A percentile compares a stretch with the other conserved stretches of the same genome.
phyloP scores from a whole-genome alignment of 2,329 filamentous ascomycete species.

The Penicillium sp. region DNA sequence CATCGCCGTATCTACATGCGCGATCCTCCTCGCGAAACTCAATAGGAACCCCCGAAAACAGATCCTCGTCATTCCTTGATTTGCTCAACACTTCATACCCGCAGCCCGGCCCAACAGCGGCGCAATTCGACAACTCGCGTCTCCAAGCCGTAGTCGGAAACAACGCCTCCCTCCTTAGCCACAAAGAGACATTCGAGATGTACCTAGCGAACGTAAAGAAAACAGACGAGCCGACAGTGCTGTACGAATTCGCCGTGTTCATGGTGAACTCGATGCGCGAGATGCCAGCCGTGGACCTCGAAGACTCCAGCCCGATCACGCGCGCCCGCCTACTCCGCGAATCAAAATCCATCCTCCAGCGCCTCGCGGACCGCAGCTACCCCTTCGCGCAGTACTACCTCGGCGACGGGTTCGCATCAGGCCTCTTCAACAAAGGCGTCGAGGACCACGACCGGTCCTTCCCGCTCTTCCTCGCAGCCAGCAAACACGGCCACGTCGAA shows the following conservation, averaged over 20 bases:
- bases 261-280: conserved; percentile 87
- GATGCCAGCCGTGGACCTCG: conserved; percentile 55
- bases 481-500: conserved; percentile 96
- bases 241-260: conserved; percentile 96
- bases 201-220: conserved; percentile 97
- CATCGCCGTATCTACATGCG: conserved; percentile 47
- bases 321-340: conserved; percentile 72
- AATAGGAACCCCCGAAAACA: conserved; percentile 54
- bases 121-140: conserved; percentile 73
- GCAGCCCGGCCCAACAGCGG: conserved; percentile 66
- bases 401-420: conserved; percentile 88
- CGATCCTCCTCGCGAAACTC: conserved; percentile 51
- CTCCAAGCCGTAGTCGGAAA: conserved; percentile 76
- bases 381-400: conserved; percentile 98
- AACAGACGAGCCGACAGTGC: conserved; percentile 82
- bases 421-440: conserved; percentile 91
- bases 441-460: conserved; percentile 90
- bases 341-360: conserved; percentile 84
- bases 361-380: conserved; percentile 80
- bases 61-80: conserved; percentile 61
- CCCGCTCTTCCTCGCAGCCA: conserved; percentile 85
- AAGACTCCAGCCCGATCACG: conserved; percentile 44
- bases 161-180: conserved; percentile 86
- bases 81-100: conserved; percentile 70
- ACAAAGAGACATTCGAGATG: conserved; percentile 95